A percentile compares a stretch with the other conserved stretches of the same genome.
phyloP scores from a whole-genome alignment of 176 grass and related monocot species.

The sorghum (Sorghum bicolor) region DNA sequence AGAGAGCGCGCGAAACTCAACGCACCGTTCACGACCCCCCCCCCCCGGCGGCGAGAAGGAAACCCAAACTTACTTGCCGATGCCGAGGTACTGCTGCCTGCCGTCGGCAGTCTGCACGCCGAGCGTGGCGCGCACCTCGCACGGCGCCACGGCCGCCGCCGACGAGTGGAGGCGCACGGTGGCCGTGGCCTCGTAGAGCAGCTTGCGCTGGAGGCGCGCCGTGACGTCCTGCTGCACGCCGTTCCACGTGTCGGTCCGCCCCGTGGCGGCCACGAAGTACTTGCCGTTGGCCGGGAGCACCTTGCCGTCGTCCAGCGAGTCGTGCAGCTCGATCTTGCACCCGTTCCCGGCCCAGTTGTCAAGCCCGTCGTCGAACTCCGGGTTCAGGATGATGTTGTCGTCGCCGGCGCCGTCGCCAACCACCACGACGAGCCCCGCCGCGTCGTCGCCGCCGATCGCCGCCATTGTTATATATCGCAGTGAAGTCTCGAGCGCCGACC shows the following conservation, averaged over 20 bases:
- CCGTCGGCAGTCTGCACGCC: slow-evolving; percentile 57
- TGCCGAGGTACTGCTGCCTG: slow-evolving; percentile 70
- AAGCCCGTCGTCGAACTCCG: slow-evolving; percentile 76
- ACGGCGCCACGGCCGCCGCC: neutral
- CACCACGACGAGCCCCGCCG: neutral
- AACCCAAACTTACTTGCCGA: slow-evolving; percentile 45
- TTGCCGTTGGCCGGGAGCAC: slow-evolving; percentile 60
- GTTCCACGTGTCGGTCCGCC: slow-evolving; percentile 63
- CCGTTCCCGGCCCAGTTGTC: slow-evolving; percentile 72
- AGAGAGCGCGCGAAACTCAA: neutral
- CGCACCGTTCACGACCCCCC: neutral
- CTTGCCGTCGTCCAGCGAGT: slow-evolving; percentile 74
- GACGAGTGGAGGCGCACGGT: slow-evolving; percentile 46
- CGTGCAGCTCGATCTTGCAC: slow-evolving; percentile 75
- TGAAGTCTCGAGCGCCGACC: neutral
- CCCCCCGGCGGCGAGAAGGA: neutral
- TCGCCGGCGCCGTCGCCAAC: slow-evolving; percentile 33
- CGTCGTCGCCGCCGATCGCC: slow-evolving; percentile 13
- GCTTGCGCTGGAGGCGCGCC: slow-evolving; percentile 67
- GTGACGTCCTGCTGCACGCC: slow-evolving; percentile 89
- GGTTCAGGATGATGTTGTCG: slow-evolving; percentile 87
- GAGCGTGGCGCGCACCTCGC: slow-evolving; percentile 63
- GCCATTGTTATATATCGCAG: too few species aligned
- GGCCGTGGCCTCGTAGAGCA: slow-evolving; percentile 56
- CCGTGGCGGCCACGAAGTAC: slow-evolving; percentile 68